These are phyloP conservation scores for Cokeromyces recurvatus DNA, from an alignment of 371 early-diverging fungal species.

Conservation along the genomic window DNA sequence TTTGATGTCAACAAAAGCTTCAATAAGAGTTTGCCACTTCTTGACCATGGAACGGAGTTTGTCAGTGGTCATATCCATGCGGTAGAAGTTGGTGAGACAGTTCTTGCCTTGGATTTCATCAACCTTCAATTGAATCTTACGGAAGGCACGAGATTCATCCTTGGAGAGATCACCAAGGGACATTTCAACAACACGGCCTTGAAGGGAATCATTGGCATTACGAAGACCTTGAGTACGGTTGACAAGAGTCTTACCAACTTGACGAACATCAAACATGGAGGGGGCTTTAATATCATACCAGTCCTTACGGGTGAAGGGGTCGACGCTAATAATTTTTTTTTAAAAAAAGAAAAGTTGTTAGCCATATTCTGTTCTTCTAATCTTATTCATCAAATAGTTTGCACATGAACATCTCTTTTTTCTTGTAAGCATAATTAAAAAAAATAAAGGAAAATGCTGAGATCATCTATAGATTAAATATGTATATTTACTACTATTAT, in stretches of 20 bases:
- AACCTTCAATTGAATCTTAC: conserved; percentile 97
- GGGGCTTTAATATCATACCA: conserved; percentile 99
- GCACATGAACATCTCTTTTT: no score
- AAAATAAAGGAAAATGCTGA: no score
- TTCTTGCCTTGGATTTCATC: conserved; percentile 98
- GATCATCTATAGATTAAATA: no score
- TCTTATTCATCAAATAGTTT: no score
- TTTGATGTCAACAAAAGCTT: conserved; percentile 97
- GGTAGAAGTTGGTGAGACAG: conserved; percentile 99
- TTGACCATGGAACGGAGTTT: conserved; percentile 99
- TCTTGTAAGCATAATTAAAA: no score
- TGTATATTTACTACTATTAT: no score
- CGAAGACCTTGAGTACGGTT: conserved; percentile 99
- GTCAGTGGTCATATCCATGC: conserved; percentile 99
- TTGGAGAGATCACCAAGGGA: conserved; percentile 98
- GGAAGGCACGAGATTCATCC: conserved; percentile 90
- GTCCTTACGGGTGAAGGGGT: conserved; percentile 98
- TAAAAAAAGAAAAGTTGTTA: conserved; percentile 54
- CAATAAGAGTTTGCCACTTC: conserved; percentile 99
- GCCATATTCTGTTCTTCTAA: conserved; percentile 23
- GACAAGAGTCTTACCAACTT: conserved; percentile 98
- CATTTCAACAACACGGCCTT: conserved; percentile 97
- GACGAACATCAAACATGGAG: conserved; percentile 90
- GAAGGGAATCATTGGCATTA: conserved; percentile 94
- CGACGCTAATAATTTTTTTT: no score